Evolutionary conservation across 352 stramenopile genomes (phyloP).

Genomic region (Phytopythium helicoides): DNA sequence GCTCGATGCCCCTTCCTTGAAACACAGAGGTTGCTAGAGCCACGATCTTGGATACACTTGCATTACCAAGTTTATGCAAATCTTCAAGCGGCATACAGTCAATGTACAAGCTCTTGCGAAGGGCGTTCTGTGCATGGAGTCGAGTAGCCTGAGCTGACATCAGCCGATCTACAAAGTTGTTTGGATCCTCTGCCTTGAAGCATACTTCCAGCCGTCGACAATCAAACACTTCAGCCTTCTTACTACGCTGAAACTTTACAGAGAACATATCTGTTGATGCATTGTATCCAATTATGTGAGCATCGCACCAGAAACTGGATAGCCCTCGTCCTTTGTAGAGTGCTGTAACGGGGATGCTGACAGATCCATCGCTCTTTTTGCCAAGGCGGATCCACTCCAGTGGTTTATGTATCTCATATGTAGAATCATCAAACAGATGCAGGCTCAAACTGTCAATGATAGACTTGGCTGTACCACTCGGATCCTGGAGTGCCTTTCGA

Average conservation of each 20-base stretch:
- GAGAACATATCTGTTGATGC: slow-evolving; percentile 36
- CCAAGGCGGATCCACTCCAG: slow-evolving; percentile 66
- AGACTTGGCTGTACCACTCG: slow-evolving; percentile 43
- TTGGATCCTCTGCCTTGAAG: slow-evolving; percentile 79
- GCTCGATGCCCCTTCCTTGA: slow-evolving; percentile 65
- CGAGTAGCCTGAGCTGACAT: slow-evolving; percentile 52
- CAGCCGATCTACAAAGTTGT: slow-evolving; percentile 76
- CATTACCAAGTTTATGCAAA: slow-evolving; percentile 77
- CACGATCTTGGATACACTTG: slow-evolving; percentile 77
- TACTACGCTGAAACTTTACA: slow-evolving; percentile 63
- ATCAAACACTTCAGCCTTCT: slow-evolving; percentile 54
- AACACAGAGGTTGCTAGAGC: slow-evolving; percentile 61
- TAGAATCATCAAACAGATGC: slow-evolving; percentile 79
- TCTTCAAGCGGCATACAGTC: slow-evolving; percentile 86
- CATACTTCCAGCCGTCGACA: slow-evolving; percentile 64
- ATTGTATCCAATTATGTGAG: slow-evolving; percentile 58
- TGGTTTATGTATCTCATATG: slow-evolving; percentile 65
- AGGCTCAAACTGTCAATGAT: slow-evolving; percentile 64
- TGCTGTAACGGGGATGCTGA: slow-evolving; percentile 71
- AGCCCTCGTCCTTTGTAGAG: slow-evolving; percentile 59
- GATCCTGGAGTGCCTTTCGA: slow-evolving; percentile 36
- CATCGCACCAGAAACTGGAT: slow-evolving; percentile 66
- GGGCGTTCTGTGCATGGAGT: slow-evolving; percentile 59
- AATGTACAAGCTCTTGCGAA: slow-evolving; percentile 81
- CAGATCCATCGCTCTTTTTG: slow-evolving; percentile 36